These are phyloP conservation scores for Austropuccinia psidii DNA, from an alignment of 1,284 basidiomycete genomes.

Conservation along the genomic window DNA sequence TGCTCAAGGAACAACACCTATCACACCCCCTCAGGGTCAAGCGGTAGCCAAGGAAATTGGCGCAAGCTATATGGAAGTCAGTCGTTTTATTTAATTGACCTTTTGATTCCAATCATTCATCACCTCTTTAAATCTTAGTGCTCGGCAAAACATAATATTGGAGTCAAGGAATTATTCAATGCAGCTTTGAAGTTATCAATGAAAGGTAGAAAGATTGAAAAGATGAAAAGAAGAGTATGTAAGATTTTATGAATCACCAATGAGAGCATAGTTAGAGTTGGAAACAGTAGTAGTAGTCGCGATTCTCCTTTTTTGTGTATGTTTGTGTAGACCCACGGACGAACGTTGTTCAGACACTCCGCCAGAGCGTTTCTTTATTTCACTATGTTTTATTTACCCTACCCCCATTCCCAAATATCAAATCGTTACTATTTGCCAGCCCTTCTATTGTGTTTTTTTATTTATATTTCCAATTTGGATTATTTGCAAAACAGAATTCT, in stretches of 20 bases:
- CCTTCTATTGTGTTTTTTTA: no score
- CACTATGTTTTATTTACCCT: no score
- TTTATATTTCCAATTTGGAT: no score
- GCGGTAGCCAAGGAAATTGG: conserved; percentile 36
- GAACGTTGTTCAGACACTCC: no score
- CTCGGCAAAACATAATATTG: conserved; percentile 78
- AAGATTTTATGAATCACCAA: conserved; percentile 35
- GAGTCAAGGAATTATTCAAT: conserved; percentile 87
- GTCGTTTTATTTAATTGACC: neutral
- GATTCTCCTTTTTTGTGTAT: no score
- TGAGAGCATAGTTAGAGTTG: no score
- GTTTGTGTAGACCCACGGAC: no score
- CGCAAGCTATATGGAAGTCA: conserved; percentile 41
- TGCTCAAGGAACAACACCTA: conserved; percentile 79
- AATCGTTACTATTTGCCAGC: no score
- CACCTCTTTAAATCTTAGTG: conserved; percentile 94
- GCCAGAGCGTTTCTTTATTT: no score
- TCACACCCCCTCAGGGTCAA: conserved; percentile 57
- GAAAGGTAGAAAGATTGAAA: conserved; percentile 45
- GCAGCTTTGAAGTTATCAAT: conserved; percentile 80
- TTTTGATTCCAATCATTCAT: conserved; percentile 52
- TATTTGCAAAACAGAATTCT: no score
- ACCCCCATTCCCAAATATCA: no score
- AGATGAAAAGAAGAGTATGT: conserved; percentile 23
- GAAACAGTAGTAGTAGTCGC: no score